Base-by-base conservation (phyloP, 441 rosid genomes). In the Erysimum pusillum region DNA sequence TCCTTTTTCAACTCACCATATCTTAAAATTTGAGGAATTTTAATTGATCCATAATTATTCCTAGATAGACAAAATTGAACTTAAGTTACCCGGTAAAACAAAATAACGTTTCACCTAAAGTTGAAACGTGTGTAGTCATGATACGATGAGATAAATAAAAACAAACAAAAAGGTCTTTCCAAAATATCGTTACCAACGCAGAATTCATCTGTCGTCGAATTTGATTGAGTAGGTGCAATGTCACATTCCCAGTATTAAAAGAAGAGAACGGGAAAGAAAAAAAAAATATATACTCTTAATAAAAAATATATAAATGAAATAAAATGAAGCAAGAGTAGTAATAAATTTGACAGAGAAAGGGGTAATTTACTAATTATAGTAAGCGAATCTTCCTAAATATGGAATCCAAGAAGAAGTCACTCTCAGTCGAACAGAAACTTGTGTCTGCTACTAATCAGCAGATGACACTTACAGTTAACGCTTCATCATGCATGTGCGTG, bases 381-480 rank as follows among this genome's bases (percentile, higher is more conserved):
- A 73, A 73, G 58, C 3, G 71, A 73, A 78, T 67, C 61, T 78
- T 78, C 0, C 75, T 62, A 73, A 67, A 67, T 52, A 56, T 78
- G 45, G 81, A 61, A 73, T 41, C 44, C 60, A 67, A 25, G 71
- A 60, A 73, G 74, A 73, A 54, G 81, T 78, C 81, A 20, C 78
- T 61, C 53, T 73, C 81, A 15, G 70, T 25, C n/a, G 6, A 77
- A 73, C 70, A 73, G 70, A 67, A 66, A 53, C 46, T 60, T 59
- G 48, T 77, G 81, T 52, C 81, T 59, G 64, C 63, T 59, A 66
- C 77, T 59, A 72, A 59, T 77, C 77, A 72, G 73, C 59, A 59
- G 63, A 65, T 60, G 73, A 78, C 77, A 72, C 56, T 46, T 58
- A 64, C 73, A 56, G 20, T 15, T 69, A 53, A 54, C 59, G 53